Base-by-base conservation (phyloP, 2,329 filamentous ascomycete species). In the Claviceps paspali region DNA sequence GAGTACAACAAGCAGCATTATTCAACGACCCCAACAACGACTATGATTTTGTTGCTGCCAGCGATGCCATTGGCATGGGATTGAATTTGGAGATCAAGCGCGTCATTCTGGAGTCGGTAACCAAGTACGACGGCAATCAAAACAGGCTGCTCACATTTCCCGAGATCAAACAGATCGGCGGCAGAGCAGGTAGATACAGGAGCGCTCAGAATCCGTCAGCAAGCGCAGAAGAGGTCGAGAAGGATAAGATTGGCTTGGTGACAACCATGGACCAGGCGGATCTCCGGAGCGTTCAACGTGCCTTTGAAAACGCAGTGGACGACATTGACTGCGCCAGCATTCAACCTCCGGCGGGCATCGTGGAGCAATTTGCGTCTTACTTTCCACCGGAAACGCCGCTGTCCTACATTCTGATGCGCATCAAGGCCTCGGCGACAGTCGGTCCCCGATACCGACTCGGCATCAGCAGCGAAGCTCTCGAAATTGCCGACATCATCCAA, bases 1-100 rank as follows among this genome's bases (percentile, higher is more conserved):
- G 91, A 43, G 85, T 86, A 3, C 78, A 88, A 52, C 91, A 98
- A 60, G 91, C 91, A 1, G 76, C 76, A 12, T 66, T 96, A 0
- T 98, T 98, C 67, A 98, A 98, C 52, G 83, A 96, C 45, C 87
- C 86, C 0, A 60, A 93, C 52, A 98, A 92, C 53, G 87, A 95
- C 41, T 98, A 95, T 53, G 91, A 98, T 54, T 92, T 78, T 48
- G 66, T 98, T 5, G 87, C 91, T 19, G 91, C 92, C 7, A 95
- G 85, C 48, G 86, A 95, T 59, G 91, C 91, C 33, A 88, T 98
- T 43, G 91, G 91, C 27, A 96, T 98, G 88, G 91, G 92, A 1
- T 64, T 98, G 17, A 98, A 98, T 51, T 61, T 98, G 55, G 86
- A 77, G 58, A 85, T 95, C 54, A 91, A 86, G 53, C 81, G 92